These are phyloP conservation scores for Entophlyctis luteolus DNA, from an alignment of 192 early-diverging fungal genomes.

Conservation along the genomic window DNA sequence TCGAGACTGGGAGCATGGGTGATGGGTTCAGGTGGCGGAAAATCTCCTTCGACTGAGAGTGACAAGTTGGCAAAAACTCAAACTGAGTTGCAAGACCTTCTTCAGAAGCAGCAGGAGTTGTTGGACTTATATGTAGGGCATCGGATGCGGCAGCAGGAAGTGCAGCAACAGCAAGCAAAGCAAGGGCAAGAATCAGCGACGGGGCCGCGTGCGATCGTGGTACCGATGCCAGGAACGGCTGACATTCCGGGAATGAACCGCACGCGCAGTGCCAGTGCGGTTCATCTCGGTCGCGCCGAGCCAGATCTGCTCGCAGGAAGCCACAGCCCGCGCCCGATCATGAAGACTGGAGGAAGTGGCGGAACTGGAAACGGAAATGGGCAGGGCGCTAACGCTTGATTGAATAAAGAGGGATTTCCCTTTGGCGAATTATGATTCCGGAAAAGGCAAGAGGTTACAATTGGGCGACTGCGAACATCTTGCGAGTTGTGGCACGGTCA, in stretches of 20 bases:
- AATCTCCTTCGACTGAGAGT: background rate
- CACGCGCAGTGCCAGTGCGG: background rate
- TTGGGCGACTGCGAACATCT: no score
- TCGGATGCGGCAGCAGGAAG: background rate
- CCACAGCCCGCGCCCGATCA: conserved; percentile 22
- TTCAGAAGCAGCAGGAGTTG: conserved; percentile 22
- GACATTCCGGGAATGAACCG: background rate
- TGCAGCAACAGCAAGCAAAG: background rate
- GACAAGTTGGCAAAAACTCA: conserved; percentile 24
- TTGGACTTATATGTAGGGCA: conserved; percentile 10
- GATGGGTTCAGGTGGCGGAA: background rate
- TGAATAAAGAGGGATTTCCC: no score
- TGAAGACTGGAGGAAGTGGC: conserved; percentile 11
- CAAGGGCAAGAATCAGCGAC: background rate
- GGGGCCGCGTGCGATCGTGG: background rate
- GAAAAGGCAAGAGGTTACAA: no score
- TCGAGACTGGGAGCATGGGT: conserved; percentile 12
- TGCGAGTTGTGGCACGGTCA: no score
- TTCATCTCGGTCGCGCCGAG: background rate
- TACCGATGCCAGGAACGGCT: background rate
- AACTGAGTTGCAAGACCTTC: conserved; percentile 16
- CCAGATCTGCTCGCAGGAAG: conserved; percentile 32
- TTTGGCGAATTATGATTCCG: no score
- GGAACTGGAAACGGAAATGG: background rate
- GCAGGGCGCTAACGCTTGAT: no score